Base-by-base conservation (phyloP, 2,329 filamentous ascomycete genomes). In the Fusarium vanettenii region DNA sequence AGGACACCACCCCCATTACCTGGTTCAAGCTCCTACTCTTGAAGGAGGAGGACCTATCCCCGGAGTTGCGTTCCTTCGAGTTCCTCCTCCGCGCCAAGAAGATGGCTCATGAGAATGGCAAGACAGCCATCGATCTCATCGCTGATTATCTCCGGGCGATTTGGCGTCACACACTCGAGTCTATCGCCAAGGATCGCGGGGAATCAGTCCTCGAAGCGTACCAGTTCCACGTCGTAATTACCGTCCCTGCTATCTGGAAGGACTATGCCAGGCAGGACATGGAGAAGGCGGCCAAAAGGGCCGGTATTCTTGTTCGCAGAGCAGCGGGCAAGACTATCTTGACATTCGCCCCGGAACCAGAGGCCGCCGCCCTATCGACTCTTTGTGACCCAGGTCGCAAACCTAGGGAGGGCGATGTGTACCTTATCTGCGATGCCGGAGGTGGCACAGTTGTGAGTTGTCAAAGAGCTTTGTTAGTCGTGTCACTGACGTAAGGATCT, bases 171-270 rank as follows among this genome's bases (percentile, higher is more conserved):
- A 41, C 60, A 2, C 62, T 52, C 4, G 52, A 69, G 7, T 45
- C 22, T 14, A 71, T 69, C 29, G 25, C 14, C 33, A 66, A 59
- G 37, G 45, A 39, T 14, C 66, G 69, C 5, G 66, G 69, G 2
- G 16, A 43, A n/a, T 20, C 56, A 2, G 62, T 66, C 1, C 7
- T 71, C 1, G 31, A 63, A 1, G 57, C 69, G 1, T 10, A 66
- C 1, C 37, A 31, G 11, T 56, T 71, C n/a, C 57, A 71, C 29
- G 61, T 71, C 11, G 69, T 64, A 16, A 43, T 69, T n/a, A 71
- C 69, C 1, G 59, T 71, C 14, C 66, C 69, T 2, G 69, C 69
- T 6, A 66, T 66, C 20, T 71, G 62, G 69, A 69, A 71, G n/a
- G 43, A 27, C 11, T 70, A 70, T 29, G 64, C 68, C 1, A 43